phyloP scores from a whole-genome alignment of 2,329 filamentous ascomycete species.

The Xylariaceae sp. region DNA sequence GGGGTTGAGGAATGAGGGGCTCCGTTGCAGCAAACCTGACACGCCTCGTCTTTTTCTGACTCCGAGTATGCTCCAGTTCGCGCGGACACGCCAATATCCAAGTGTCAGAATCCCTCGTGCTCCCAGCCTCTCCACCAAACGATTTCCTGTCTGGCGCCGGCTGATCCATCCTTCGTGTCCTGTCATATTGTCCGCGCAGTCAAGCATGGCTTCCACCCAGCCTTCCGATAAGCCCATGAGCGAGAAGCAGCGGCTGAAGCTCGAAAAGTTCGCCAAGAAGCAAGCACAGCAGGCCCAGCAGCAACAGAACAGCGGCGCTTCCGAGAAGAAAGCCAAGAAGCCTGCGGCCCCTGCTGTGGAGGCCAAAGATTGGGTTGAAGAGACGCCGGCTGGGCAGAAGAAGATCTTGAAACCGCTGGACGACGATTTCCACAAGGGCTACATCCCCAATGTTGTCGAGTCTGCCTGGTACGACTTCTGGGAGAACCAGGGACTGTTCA shows the following conservation, averaged over 20 bases:
- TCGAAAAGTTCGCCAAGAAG: conserved; percentile 3
- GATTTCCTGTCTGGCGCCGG: neutral
- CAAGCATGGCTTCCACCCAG: conserved; percentile 3
- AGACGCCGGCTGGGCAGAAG: neutral
- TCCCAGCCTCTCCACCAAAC: neutral
- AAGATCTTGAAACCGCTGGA: neutral
- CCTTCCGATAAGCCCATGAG: neutral
- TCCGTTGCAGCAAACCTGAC: no score
- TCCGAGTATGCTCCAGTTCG: neutral
- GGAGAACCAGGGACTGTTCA: conserved; percentile 5
- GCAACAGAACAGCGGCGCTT: neutral
- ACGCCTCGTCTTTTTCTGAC: neutral
- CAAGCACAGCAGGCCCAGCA: neutral
- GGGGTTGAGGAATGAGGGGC: no score
- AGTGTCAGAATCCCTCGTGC: neutral
- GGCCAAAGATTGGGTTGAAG: neutral
- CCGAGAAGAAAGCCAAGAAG: conserved; percentile 4
- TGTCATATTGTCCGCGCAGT: neutral
- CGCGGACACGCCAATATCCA: neutral
- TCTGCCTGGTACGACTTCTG: conserved; percentile 9
- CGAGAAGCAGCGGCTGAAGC: conserved; percentile 8
- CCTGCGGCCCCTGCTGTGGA: neutral
- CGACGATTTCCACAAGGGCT: conserved; percentile 7
- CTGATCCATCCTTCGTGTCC: neutral
- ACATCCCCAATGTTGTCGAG: conserved; percentile 4